These are phyloP conservation scores for Blastobotrys petasosporus DNA, from an alignment of 1,139 yeast species.

Conservation along the genomic window DNA sequence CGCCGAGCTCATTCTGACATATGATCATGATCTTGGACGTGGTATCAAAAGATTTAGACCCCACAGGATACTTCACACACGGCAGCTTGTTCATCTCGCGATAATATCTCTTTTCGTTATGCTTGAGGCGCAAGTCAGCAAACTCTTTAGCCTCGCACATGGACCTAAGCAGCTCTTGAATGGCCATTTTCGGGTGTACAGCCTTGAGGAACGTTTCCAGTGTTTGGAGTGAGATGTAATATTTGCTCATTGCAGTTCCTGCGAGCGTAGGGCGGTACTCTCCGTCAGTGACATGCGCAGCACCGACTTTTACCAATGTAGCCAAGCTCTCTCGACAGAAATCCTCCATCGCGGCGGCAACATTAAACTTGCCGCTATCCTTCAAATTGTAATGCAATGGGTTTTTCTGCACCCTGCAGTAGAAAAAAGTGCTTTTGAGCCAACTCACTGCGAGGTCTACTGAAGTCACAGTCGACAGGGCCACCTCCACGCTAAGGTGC, in stretches of 20 bases:
- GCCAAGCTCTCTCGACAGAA: slow-evolving; percentile 3
- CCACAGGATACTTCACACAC: slow-evolving; percentile 1
- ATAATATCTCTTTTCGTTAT: slow-evolving; percentile 7
- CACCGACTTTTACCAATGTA: slow-evolving; percentile 2
- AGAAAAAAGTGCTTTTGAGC: slow-evolving; percentile 95
- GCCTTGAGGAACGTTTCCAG: neutral
- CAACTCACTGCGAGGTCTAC: slow-evolving; percentile 93
- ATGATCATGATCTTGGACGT: neutral
- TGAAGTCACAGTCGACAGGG: slow-evolving; percentile 89
- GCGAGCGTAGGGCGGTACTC: neutral
- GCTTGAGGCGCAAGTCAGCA: slow-evolving; percentile 3
- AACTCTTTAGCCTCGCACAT: slow-evolving; percentile 6
- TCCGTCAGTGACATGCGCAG: neutral
- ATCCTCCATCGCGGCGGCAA: slow-evolving; percentile 1
- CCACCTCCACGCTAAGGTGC: slow-evolving; percentile 90
- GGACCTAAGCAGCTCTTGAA: neutral
- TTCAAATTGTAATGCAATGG: slow-evolving; percentile 61
- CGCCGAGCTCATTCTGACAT: slow-evolving; percentile 5
- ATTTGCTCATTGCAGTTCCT: slow-evolving; percentile 3
- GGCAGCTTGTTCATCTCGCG: slow-evolving; percentile 1
- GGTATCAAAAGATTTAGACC: neutral
- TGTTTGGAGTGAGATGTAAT: slow-evolving; percentile 2
- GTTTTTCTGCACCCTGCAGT: slow-evolving; percentile 88
- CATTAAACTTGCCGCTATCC: neutral
- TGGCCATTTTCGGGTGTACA: neutral